Evolutionary conservation across 345 rosid genomes (phyloP).

Genomic region (Trapa incisa): DNA sequence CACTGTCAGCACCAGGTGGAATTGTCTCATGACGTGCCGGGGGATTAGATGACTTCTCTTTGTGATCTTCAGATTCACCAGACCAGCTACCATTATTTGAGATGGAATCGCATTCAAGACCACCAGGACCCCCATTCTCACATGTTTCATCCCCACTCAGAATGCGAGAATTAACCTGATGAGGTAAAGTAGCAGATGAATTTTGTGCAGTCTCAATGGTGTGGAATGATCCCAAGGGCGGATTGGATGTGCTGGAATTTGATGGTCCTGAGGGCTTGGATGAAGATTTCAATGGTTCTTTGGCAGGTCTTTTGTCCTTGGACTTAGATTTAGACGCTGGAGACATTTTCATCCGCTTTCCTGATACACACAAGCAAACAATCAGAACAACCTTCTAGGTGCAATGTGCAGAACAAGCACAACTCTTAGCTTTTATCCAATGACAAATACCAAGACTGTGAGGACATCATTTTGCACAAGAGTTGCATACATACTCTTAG

Average conservation of each 20-base stretch:
- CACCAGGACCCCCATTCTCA: conserved; percentile 38
- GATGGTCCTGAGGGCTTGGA: conserved; percentile 42
- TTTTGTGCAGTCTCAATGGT: conserved; percentile 38
- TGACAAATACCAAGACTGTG: not conserved
- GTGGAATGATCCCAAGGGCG: conserved; percentile 63
- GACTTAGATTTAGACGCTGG: conserved; percentile 53
- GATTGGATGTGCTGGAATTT: conserved; percentile 71
- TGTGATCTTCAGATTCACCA: conserved; percentile 90
- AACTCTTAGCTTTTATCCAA: not conserved
- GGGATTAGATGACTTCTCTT: conserved; percentile 41
- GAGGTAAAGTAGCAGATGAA: conserved; percentile 36
- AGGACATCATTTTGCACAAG: not conserved
- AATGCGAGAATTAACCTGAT: conserved; percentile 52
- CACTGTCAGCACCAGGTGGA: conserved; percentile 66
- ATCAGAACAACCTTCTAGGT: not conserved
- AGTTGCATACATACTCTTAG: not conserved
- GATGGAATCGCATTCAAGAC: conserved; percentile 60
- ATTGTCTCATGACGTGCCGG: conserved; percentile 36
- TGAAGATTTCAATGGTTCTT: conserved; percentile 52
- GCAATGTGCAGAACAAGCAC: not conserved
- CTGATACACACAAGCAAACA: not conserved
- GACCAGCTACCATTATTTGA: conserved; percentile 90
- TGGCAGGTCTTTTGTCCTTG: conserved; percentile 60
- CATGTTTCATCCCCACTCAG: conserved; percentile 62
- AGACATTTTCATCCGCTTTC: conserved; percentile 34